These are phyloP conservation scores for Pseudophaeomoniella oleicola DNA, from an alignment of 2,329 filamentous ascomycete genomes.

Conservation along the genomic window DNA sequence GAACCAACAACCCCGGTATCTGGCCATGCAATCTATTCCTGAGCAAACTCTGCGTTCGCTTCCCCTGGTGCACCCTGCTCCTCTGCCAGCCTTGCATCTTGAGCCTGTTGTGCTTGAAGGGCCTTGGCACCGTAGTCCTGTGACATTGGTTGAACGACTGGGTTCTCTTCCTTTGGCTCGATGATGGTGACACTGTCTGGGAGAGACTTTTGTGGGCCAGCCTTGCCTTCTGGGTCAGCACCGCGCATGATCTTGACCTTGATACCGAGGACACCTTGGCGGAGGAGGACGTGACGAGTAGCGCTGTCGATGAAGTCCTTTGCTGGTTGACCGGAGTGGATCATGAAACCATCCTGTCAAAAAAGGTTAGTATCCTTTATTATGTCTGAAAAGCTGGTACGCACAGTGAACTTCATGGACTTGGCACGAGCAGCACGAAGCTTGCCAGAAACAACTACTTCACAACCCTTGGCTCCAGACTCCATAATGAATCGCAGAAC, in stretches of 20 bases:
- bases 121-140: slow-evolving; percentile 98
- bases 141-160: slow-evolving; percentile 85
- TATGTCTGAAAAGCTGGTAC: slow-evolving; percentile 14
- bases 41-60: slow-evolving; percentile 1
- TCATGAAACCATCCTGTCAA: slow-evolving; percentile 89
- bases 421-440: slow-evolving; percentile 97
- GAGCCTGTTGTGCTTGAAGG: slow-evolving; percentile 43
- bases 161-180: slow-evolving; percentile 99
- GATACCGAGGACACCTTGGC: slow-evolving; percentile 99
- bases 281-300: slow-evolving; percentile 97
- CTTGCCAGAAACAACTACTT: slow-evolving; percentile 99
- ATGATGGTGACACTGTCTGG: slow-evolving; percentile 99
- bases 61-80: slow-evolving; percentile 28
- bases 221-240: slow-evolving; percentile 98
- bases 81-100: slow-evolving; percentile 43
- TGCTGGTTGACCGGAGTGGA: slow-evolving; percentile 98
- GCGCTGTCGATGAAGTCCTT: slow-evolving; percentile 99
- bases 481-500: slow-evolving; percentile 99
- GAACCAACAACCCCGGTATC: no score
- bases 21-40: no score
- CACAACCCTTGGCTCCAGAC: slow-evolving; percentile 97
- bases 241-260: slow-evolving; percentile 99
- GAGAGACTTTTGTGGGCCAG: slow-evolving; percentile 90
- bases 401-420: slow-evolving; percentile 99
- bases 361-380: slow-evolving; percentile 3